Base-by-base conservation (phyloP, 164 flowering plant species). In the Warburgia ugandensis region DNA sequence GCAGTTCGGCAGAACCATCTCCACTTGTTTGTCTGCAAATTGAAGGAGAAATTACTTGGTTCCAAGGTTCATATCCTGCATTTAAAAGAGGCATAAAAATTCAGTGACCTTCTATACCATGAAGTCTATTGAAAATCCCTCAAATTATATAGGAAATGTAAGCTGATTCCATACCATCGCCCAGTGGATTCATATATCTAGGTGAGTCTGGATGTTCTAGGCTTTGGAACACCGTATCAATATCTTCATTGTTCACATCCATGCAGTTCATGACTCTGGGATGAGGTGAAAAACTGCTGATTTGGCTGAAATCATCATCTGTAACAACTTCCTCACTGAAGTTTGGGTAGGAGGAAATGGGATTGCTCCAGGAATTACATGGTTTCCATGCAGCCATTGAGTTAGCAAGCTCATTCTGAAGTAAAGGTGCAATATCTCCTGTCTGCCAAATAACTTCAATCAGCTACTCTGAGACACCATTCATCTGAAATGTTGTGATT, bases 341-440 rank as follows among this genome's bases (percentile, higher is more conserved):
- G 64, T 79, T 79, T 37, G 84, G 56, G 70, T 63, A 69, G 5
- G 79, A 68, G 33, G 81, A 70, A 64, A 29, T 63, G 52, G 62
- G 51, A 29, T 71, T 68, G 40, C 5, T 23, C 21, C n/a, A n/a
- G 20, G 39, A 30, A 42, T 31, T 10, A 39, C 56, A 56, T 29
- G 63, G 70, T 36, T 71, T 63, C 81, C 77, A 71, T 16, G 68
- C 41, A 26, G 54, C 30, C 66, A 53, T 37, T 19, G 75, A 26
- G 62, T 60, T 46, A 12, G 68, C 45, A 50, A 49, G 31, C 17
- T 68, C 76, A 27, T 57, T 32, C 22, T 44, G 55, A 17, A 59
- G 71, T 39, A 61, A 58, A 52, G 72, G 57, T 17, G 11, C 48
- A 48, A 43, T 50, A 29, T 35, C 71, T 55, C 62, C 67, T 47